A percentile compares a stretch with the other conserved stretches of the same genome.
phyloP scores from a whole-genome alignment of 495 filamentous ascomycete species.

The Cetradonia linearis region DNA sequence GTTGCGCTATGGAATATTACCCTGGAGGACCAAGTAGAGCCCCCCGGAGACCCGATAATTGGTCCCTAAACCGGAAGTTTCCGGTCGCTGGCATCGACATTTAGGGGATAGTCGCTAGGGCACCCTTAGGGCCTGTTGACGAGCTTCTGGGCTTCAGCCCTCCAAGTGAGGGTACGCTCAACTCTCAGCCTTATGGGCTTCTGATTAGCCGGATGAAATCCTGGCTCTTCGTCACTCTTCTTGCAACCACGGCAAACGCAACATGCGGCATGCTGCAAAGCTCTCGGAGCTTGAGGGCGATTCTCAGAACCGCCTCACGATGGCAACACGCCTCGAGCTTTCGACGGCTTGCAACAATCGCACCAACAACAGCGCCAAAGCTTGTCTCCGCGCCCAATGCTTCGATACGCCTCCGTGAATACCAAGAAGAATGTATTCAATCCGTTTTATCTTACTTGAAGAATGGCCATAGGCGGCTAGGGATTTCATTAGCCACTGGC shows the following conservation, averaged over 20 bases:
- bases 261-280: constrained; percentile 18
- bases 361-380: not conserved
- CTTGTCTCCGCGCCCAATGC: constrained; percentile 7
- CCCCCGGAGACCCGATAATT: no score
- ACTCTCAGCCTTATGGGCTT: not conserved
- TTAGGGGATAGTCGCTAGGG: no score
- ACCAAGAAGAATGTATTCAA: constrained; percentile 86
- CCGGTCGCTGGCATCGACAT: no score
- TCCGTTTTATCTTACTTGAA: constrained; percentile 63
- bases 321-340: not conserved
- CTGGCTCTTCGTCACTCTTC: not conserved
- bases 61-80: no score
- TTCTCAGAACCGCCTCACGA: not conserved
- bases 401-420: constrained; percentile 53
- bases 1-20: no score
- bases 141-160: no score
- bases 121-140: no score
- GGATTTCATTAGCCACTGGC: constrained; percentile 84
- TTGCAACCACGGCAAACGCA: not conserved
- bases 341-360: constrained; percentile 4
- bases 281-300: not conserved
- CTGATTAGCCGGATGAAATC: not conserved
- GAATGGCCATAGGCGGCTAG: constrained; percentile 69
- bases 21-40: no score
- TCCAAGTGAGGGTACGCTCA: no score